phyloP scores from a whole-genome alignment of 345 rosid genomes.

The Zanthoxylum bungeanum region DNA sequence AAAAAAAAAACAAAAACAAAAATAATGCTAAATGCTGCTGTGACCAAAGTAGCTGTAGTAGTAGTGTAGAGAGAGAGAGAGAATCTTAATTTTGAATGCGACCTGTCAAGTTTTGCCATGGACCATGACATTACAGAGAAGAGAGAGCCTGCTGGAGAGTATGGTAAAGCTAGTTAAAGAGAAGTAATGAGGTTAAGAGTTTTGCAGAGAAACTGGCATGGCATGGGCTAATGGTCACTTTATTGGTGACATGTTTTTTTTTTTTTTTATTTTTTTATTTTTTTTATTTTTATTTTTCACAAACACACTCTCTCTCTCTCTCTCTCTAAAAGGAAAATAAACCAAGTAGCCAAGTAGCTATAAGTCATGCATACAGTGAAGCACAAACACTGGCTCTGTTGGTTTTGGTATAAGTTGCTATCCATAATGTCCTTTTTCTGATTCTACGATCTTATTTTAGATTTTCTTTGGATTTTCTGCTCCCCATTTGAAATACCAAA shows the following conservation, averaged over 20 bases:
- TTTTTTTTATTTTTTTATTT: too few relatives aligned
- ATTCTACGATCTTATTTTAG: constrained; percentile 23
- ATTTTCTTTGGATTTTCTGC: constrained; percentile 30
- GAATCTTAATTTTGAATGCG: constrained; percentile 28
- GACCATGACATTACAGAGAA: constrained; percentile 24
- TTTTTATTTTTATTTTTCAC: too few relatives aligned
- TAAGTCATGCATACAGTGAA: constrained; percentile 18
- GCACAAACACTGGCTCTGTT: constrained; percentile 14
- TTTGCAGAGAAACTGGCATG: constrained; percentile 22
- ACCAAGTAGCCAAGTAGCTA: constrained; percentile 18
- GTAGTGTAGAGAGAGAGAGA: too few relatives aligned
- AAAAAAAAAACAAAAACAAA: neutral
- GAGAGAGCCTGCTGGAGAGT: constrained; percentile 14
- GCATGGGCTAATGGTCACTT: constrained; percentile 22
- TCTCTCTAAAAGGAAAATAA: constrained; percentile 15
- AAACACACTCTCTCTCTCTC: neutral
- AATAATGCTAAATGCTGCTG: neutral
- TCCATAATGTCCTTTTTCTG: constrained; percentile 30
- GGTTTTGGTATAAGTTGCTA: constrained; percentile 24
- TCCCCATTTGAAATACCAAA: constrained; percentile 20
- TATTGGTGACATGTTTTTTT: constrained; percentile 9
- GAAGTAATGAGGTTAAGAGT: constrained; percentile 16
- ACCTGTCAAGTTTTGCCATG: constrained; percentile 18
- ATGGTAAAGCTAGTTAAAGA: constrained; percentile 16
- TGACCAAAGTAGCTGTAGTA: neutral